Base-by-base conservation (phyloP, 2,329 filamentous ascomycete species). In the Fusarium incarnatum region DNA sequence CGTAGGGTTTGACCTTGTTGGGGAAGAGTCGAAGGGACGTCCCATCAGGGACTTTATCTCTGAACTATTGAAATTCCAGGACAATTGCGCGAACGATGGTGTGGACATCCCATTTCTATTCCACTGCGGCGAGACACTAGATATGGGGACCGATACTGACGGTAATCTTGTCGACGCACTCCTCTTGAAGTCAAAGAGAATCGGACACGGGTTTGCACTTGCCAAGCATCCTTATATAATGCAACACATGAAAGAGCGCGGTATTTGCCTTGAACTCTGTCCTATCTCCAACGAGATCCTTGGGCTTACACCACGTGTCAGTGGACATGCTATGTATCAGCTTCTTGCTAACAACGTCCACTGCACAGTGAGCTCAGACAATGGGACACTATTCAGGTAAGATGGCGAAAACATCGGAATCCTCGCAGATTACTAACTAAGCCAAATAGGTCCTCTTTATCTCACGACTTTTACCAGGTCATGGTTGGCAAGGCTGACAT, bases 271-370 rank as follows among this genome's bases (percentile, higher is more conserved):
- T n/a, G 92, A 94, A 80, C 81, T 92, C 2, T 94, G 92, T 71
- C 92, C 91, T 1, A 93, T 93, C 52, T 93, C 91, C 1, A 94
- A 94, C 74, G 92, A 94, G 81, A 83, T 94, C 1, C 80, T 94
- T 20, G 91, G 92, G 34, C 83, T 94, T 20, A 92, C 90, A 53
- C 85, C 89, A 11, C 85, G 87, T 47, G 85, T 89, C 60, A 85
- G 86, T 40, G 89, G 91, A 15, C 92, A 94, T 73, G 81, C 89
- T 18, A 87, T 91, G 76, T 92, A 92, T 41, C 83, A 85, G 65
- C 81, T 94, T 25, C 82, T 94, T 57, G 91, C 91, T n/a, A 89
- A 91, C 56, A 88, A 91, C 40, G 86, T 94, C 52, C 90, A 91
- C 50, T 94, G 92, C 79, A 91, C 91, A 0, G 82, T 94, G 42